A percentile compares a stretch with the other conserved stretches of the same genome.
These are phyloP conservation scores for Pugionium dolabratum DNA, from an alignment of 345 rosid species.

Conservation along the genomic window DNA sequence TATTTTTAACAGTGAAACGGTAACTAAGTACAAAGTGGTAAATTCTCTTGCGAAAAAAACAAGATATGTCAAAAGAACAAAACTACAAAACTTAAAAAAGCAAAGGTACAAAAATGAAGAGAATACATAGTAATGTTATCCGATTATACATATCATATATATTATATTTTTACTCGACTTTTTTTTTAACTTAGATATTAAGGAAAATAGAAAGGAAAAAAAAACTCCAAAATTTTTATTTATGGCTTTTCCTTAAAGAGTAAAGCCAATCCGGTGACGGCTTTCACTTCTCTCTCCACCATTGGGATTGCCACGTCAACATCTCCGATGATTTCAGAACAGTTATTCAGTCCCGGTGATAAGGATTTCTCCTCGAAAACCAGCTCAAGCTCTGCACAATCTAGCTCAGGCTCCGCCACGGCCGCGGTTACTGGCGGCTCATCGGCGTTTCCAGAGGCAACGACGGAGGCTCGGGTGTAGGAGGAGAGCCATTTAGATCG, in stretches of 20 bases:
- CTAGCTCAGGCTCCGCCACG: slow-evolving; percentile 24
- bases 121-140: slow-evolving; percentile 24
- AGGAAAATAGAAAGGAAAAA: slow-evolving; percentile 11
- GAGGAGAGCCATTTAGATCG: slow-evolving; percentile 87
- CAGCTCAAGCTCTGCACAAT: slow-evolving; percentile 52
- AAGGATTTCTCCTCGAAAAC: slow-evolving; percentile 55
- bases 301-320: slow-evolving; percentile 50
- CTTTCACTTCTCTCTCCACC: slow-evolving; percentile 59
- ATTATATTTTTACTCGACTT: slow-evolving; percentile 21
- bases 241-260: slow-evolving; percentile 73
- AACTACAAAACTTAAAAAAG: slow-evolving; percentile 15
- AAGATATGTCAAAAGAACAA: slow-evolving; percentile 24
- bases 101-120: neutral
- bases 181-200: slow-evolving; percentile 26
- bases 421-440: slow-evolving; percentile 27
- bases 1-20: slow-evolving; percentile 34
- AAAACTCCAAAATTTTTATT: slow-evolving; percentile 44
- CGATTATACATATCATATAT: slow-evolving; percentile 25
- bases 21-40: slow-evolving; percentile 35
- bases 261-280: slow-evolving; percentile 87
- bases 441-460: slow-evolving; percentile 23
- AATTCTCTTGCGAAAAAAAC: slow-evolving; percentile 26
- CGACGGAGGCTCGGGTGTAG: slow-evolving; percentile 43
- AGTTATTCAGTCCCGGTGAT: slow-evolving; percentile 14
- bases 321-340: slow-evolving; percentile 14